Evolutionary conservation across 139 green algal species (phyloP), one percentile per base, ranked within the genome.

Genomic region (Chlamydomonas asymmetrica): DNA sequence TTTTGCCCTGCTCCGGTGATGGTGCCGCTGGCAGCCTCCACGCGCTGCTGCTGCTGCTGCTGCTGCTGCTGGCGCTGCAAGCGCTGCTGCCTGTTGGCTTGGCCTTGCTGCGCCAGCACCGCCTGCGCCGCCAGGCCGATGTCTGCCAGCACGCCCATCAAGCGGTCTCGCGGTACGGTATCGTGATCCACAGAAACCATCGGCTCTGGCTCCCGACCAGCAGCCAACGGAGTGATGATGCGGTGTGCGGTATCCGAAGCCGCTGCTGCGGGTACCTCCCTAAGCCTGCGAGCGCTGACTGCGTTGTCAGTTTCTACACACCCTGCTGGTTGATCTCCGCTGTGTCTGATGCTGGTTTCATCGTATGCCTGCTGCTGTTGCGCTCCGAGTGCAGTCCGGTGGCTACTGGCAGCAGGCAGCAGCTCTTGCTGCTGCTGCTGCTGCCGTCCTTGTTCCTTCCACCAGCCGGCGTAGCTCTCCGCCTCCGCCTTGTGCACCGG

Each of bases 101-200:
- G 20, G 3, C 25, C 35, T 60, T 5, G 23, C 37, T 38, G 48
- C 27, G 76, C 62, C 23, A 82, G 69, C 25, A 39, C 62, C 40
- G 68, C 23, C 52, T 78, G 60, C 25, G 76, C 69, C 43, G 68
- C 71, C 4, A 69, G 31, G 3, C 76, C 76, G 37, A 82, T 48
- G 16, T 76, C 69, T 23, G 69, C 56, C 31, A 76, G 40, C 56
- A 76, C 29, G 50, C 69, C 59, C 0, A 27, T n/a, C 56, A 38
- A 75, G 27, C 64, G 68, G 37, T 63, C 32, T 39, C 43, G n/a
- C 18, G 13, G 31, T 67, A 34, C 18, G n/a, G 13, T 54, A 18
- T 13, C 45, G 45, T 54, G 13, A 18, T 27, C 13, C 13, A 13
- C 45, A 49, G 61, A 40, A 9, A 49, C 10, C 31, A 49, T 31